Evolutionary conservation across 2,329 filamentous ascomycete genomes (phyloP).

Genomic region (Anthostomella pinea): DNA sequence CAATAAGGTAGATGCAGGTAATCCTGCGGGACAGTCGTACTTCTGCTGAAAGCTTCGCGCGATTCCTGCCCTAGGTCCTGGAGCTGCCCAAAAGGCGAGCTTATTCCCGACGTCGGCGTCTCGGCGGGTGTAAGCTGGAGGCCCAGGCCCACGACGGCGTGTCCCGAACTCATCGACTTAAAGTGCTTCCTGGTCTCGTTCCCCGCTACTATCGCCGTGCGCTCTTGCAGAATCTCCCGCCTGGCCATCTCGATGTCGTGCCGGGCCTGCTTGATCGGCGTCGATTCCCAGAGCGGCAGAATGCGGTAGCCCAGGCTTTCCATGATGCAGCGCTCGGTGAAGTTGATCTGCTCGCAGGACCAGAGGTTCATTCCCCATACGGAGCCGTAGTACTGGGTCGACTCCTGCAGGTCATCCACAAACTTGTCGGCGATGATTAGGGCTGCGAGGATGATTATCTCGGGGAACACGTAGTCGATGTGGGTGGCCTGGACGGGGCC

Average conservation of each 20-base stretch:
- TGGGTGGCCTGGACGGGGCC: slow-evolving; percentile 38
- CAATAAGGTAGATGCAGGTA: slow-evolving; percentile 23
- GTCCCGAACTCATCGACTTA: slow-evolving; percentile 39
- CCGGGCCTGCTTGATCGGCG: slow-evolving; percentile 56
- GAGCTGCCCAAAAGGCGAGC: slow-evolving; percentile 19
- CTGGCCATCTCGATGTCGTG: slow-evolving; percentile 63
- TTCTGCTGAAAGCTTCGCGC: slow-evolving; percentile 22
- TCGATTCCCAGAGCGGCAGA: slow-evolving; percentile 56
- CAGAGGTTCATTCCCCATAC: slow-evolving; percentile 55
- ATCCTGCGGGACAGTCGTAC: slow-evolving; percentile 16
- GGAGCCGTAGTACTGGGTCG: slow-evolving; percentile 50
- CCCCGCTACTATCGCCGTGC: slow-evolving; percentile 9
- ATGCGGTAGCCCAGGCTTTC: slow-evolving; percentile 63
- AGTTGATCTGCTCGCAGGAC: slow-evolving; percentile 61
- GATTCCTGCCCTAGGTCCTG: slow-evolving; percentile 18
- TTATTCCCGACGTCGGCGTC: slow-evolving; percentile 34
- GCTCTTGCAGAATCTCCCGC: slow-evolving; percentile 30
- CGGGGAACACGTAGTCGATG: slow-evolving; percentile 60
- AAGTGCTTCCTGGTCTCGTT: slow-evolving; percentile 28
- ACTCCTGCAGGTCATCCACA: slow-evolving; percentile 55
- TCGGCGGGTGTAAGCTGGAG: slow-evolving; percentile 41
- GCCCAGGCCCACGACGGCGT: slow-evolving; percentile 38
- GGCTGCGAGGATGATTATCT: slow-evolving; percentile 61
- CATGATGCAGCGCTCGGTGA: slow-evolving; percentile 62
- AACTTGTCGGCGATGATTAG: slow-evolving; percentile 66